Evolutionary conservation across 164 flowering plant genomes (phyloP).

Genomic region (Tetracentron sinense): DNA sequence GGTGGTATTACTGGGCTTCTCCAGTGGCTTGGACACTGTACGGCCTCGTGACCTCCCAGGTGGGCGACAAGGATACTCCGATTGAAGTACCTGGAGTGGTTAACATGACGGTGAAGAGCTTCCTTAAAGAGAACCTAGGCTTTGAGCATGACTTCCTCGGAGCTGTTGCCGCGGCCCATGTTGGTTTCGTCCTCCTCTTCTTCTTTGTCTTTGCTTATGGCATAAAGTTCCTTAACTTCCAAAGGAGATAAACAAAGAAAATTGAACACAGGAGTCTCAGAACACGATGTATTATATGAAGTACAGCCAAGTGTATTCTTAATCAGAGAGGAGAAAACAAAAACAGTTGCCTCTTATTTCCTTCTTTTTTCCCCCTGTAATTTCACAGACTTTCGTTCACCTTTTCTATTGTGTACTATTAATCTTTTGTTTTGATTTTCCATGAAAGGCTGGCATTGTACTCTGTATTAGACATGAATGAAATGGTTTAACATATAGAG

Average conservation of each 20-base stretch:
- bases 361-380: too few species aligned
- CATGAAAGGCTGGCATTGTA: too few species aligned
- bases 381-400: too few species aligned
- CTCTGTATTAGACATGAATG: too few species aligned
- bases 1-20: slow-evolving; percentile 58
- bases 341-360: too few species aligned
- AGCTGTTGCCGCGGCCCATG: slow-evolving; percentile 35
- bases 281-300: too few species aligned
- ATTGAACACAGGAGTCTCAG: background rate
- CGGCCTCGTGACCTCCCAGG: too few species aligned
- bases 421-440: too few species aligned
- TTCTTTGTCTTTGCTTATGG: slow-evolving; percentile 42
- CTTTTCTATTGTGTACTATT: too few species aligned
- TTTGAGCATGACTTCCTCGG: slow-evolving; percentile 35
- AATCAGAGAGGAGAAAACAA: too few species aligned
- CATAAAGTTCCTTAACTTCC: slow-evolving; percentile 50
- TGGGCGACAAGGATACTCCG: slow-evolving; percentile 21
- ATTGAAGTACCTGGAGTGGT: slow-evolving; percentile 22
- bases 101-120: slow-evolving; percentile 18
- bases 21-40: slow-evolving; percentile 57
- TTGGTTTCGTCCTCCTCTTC: slow-evolving; percentile 38
- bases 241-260: slow-evolving; percentile 32
- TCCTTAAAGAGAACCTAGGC: slow-evolving; percentile 21
- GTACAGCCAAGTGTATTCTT: too few species aligned
- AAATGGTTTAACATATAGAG: too few species aligned